phyloP scores from a whole-genome alignment of 1,284 basidiomycete genomes.

The Moesziomyces globuligerus region DNA sequence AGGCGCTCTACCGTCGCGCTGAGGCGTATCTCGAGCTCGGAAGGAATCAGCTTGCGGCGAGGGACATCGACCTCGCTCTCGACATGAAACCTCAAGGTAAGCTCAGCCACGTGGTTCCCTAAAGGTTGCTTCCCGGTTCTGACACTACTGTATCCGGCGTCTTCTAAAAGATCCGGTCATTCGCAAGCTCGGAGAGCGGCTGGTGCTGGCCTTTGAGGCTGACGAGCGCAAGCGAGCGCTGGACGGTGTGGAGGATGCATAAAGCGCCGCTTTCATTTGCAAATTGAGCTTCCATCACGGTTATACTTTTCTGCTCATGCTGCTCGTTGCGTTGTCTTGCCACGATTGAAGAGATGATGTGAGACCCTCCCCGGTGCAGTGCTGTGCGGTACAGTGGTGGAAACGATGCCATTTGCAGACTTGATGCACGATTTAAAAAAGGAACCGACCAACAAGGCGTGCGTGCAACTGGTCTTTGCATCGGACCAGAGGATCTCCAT shows the following conservation, averaged over 20 bases:
- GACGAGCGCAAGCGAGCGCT: constrained; percentile 9
- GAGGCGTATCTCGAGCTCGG: constrained; percentile 44
- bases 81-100: constrained; percentile 38
- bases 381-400: too few relatives aligned
- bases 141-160: not conserved
- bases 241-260: constrained; percentile 3
- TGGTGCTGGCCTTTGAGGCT: constrained; percentile 29
- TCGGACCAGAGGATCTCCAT: not conserved
- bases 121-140: not conserved
- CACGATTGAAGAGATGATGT: too few relatives aligned
- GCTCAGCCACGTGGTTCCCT: not conserved
- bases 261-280: not conserved
- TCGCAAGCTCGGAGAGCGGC: constrained; percentile 37
- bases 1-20: constrained; percentile 46
- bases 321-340: too few relatives aligned
- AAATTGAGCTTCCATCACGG: not conserved
- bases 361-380: too few relatives aligned
- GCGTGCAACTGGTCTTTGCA: too few relatives aligned
- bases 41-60: constrained; percentile 28
- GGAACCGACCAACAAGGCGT: too few relatives aligned
- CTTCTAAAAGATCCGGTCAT: constrained; percentile 23
- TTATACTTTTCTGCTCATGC: too few relatives aligned
- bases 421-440: too few relatives aligned
- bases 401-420: too few relatives aligned
- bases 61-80: constrained; percentile 40